Base-by-base conservation (phyloP, 1,284 basidiomycete genomes). In the Coniferiporia sulphurascens region DNA sequence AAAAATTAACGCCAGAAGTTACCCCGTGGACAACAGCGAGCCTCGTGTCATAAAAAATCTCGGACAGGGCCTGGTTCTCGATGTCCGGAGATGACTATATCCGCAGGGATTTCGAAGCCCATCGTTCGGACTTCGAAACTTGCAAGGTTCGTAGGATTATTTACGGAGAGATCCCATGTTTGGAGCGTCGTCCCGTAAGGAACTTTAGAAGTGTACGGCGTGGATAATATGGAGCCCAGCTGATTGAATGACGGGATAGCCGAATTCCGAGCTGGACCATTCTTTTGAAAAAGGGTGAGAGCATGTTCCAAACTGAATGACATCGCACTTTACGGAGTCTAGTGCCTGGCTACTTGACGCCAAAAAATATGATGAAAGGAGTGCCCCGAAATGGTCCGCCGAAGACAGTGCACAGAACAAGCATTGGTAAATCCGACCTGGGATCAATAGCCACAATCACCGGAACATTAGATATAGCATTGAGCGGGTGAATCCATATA, bases 41-140 rank as follows among this genome's bases (percentile, higher is more conserved):
- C 53, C 44, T 55, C 53, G 43, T 55, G 43, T 48, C 38, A 41
- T 27, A 27, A 21, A 13, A 46, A n/a, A 34, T 32, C 17, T 17
- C 27, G 53, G 21, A 35, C 21, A 32, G 17, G 19, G 9, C 17
- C 21, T 15, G 43, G 4, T 41, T 52, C 21, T n/a, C 52, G 27
- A 19, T 41, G n/a, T 53, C 38, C 52, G 21, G 32, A 53, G 52
- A 44, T 38, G 38, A 32, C 52, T 48, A 44, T 27, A 45, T 55
- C 53, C 53, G 53, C 41, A 34, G 22, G 34, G 32, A 17, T n/a
- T 55, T 45, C 53, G 19, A 43, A 32, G 22, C 41, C 53, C 19
- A 21, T 53, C 17, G 43, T 43, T 27, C 44, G 21, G 21, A 7
- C 27, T 32, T 55, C 44, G 27, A 45, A 55, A 32, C 12, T 45